phyloP scores from a whole-genome alignment of 352 stramenopile genomes.

The Pythium coloratum region DNA sequence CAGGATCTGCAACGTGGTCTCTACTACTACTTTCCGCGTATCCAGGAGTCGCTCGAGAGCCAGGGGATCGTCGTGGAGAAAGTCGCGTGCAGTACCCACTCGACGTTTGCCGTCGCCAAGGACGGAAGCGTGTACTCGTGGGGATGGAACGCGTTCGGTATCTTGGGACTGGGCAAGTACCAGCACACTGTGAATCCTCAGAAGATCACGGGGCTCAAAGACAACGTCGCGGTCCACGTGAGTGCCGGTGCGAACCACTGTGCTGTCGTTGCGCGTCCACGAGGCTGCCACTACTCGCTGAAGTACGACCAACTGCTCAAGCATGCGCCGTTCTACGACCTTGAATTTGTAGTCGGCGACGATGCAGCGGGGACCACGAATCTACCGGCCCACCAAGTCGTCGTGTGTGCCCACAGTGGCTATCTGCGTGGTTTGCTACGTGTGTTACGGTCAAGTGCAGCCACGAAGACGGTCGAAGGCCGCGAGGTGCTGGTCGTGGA shows the following conservation, averaged over 20 bases:
- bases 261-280: constrained; percentile 50
- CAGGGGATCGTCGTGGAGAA: constrained; percentile 34
- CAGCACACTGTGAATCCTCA: constrained; percentile 72
- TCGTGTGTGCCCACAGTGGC: constrained; percentile 56
- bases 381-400: constrained; percentile 47
- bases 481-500: constrained; percentile 38
- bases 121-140: constrained; percentile 78
- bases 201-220: constrained; percentile 54
- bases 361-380: constrained; percentile 9
- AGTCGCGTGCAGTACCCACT: constrained; percentile 70
- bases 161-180: constrained; percentile 76
- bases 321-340: constrained; percentile 51
- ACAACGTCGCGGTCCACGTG: constrained; percentile 53
- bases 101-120: constrained; percentile 58
- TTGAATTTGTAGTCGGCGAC: constrained; percentile 47
- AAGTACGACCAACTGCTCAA: constrained; percentile 55
- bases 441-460: constrained; percentile 27
- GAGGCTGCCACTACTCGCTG: constrained; percentile 64
- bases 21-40: constrained; percentile 70
- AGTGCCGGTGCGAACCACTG: constrained; percentile 73
- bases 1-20: constrained; percentile 73
- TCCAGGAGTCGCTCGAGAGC: constrained; percentile 52
- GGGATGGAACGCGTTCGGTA: constrained; percentile 84
- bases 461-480: constrained; percentile 7
- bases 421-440: constrained; percentile 63